Evolutionary conservation across 2,329 filamentous ascomycete species (phyloP), one percentile per base, ranked within the genome.

Genomic region (Ascocoryne sarcoides): DNA sequence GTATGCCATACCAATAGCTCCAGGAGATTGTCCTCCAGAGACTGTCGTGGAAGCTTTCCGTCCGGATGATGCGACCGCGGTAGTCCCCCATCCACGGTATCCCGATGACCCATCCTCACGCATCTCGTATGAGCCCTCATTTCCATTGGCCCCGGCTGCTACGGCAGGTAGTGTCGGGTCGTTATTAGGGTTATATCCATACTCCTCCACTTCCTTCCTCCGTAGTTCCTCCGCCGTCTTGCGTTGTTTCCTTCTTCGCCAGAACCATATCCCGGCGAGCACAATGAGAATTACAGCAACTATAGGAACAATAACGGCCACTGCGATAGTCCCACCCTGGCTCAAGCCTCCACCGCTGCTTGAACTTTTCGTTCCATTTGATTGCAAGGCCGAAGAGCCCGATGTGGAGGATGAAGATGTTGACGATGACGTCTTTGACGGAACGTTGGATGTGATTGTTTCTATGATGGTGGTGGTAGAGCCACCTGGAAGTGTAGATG

Each of bases 121-220:
- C 81, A 89, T 88, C 60, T 90, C 79, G 52, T 79, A 79, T 31
- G 73, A 66, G 39, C 72, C 73, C 39, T 73, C 76, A 4, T 56
- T 57, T 15, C 63, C 62, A 9, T 66, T 65, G 5, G 47, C 48
- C 5, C 66, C 66, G 5, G 48, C 48, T 4, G 48, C 69, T 18
- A 75, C 67, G 5, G 75, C 68, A 8, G 78, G 78, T 10, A 95
- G 70, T 1, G 84, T 87, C 1, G 89, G 87, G 59, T 95, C 89
- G 45, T 88, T 82, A 64, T 96, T 96, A n/a, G 92, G 92, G 62
- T 96, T 96, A 69, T 89, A 96, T 21, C 84, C 82, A 60, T 96
- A 96, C 59, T 96, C 92, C 61, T 96, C 90, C 9, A 95, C 88
- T 64, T 98, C 92, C 66, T 95, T 95, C 48, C 89, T 78, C 37